Evolutionary conservation across 202 grass and related monocot genomes (phyloP).

Genomic region (Dendrocalamus latiflorus): DNA sequence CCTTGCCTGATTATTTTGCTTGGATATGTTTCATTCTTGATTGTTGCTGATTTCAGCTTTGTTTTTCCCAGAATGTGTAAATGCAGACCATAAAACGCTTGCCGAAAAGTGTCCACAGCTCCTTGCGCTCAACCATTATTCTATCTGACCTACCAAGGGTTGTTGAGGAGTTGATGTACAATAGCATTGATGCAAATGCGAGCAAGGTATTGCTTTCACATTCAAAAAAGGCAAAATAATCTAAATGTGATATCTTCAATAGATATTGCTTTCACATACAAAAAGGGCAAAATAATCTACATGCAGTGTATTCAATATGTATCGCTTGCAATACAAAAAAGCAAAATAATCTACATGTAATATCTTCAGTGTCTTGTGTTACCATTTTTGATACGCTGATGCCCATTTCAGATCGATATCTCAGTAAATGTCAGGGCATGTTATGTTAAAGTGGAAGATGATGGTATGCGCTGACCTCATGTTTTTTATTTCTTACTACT

Average conservation of each 20-base stretch:
- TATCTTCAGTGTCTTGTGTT: neutral
- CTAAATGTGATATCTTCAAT: neutral
- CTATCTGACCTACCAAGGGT: slow-evolving; percentile 75
- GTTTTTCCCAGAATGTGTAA: neutral
- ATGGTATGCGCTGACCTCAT: slow-evolving; percentile 45
- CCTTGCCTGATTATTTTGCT: neutral
- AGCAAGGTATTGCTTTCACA: slow-evolving; percentile 49
- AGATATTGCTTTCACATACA: neutral
- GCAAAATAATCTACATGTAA: neutral
- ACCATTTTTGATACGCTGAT: neutral
- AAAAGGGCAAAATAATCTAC: neutral
- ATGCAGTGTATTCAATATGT: neutral
- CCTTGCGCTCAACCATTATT: slow-evolving; percentile 60
- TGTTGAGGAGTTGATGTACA: slow-evolving; percentile 86
- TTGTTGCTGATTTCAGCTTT: slow-evolving; percentile 5
- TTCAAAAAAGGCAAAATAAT: neutral
- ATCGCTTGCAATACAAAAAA: neutral
- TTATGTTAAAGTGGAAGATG: slow-evolving; percentile 86
- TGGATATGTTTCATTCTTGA: neutral
- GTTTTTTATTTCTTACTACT: neutral
- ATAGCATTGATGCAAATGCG: slow-evolving; percentile 75
- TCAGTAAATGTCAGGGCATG: slow-evolving; percentile 60
- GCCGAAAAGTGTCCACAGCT: slow-evolving; percentile 51
- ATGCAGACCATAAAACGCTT: slow-evolving; percentile 73
- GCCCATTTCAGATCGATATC: slow-evolving; percentile 63